Evolutionary conservation across 352 stramenopile genomes (phyloP).

Genomic region (Pythium sp.): DNA sequence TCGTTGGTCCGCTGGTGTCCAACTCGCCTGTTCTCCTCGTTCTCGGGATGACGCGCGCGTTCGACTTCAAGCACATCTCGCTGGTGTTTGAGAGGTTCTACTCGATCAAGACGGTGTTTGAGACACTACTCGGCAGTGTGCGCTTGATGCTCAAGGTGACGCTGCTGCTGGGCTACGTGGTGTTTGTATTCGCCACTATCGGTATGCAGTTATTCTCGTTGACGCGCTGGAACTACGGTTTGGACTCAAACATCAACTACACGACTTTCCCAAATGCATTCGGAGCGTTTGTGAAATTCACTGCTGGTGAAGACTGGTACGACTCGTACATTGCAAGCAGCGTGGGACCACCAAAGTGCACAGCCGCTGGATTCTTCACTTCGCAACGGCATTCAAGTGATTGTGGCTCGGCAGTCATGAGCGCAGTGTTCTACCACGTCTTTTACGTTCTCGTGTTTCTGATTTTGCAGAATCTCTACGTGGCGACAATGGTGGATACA

Average conservation of each 20-base stretch:
- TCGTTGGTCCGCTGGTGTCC: constrained; percentile 60
- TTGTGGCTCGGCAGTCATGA: constrained; percentile 63
- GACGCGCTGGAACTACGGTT: constrained; percentile 71
- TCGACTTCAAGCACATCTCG: constrained; percentile 85
- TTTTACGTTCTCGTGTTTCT: constrained; percentile 81
- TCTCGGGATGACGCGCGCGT: constrained; percentile 72
- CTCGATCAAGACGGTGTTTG: constrained; percentile 68
- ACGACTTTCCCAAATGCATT: constrained; percentile 77
- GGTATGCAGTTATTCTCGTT: constrained; percentile 81
- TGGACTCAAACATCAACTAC: constrained; percentile 73
- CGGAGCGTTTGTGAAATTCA: constrained; percentile 78
- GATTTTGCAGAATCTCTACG: constrained; percentile 81
- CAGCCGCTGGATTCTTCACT: constrained; percentile 33
- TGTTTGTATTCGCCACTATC: constrained; percentile 83
- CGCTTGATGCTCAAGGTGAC: constrained; percentile 76
- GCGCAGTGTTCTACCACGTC: constrained; percentile 69
- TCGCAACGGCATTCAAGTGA: constrained; percentile 42
- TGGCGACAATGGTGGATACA: constrained; percentile 79
- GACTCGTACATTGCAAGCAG: constrained; percentile 73
- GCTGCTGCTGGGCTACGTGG: constrained; percentile 72
- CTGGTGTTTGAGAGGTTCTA: constrained; percentile 68
- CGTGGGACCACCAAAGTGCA: constrained; percentile 55
- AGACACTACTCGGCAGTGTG: constrained; percentile 67
- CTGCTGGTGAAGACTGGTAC: constrained; percentile 82
- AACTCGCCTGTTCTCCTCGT: constrained; percentile 64